These are phyloP conservation scores for Jackrogersella multiformis DNA, from an alignment of 495 filamentous ascomycete species.

Conservation along the genomic window DNA sequence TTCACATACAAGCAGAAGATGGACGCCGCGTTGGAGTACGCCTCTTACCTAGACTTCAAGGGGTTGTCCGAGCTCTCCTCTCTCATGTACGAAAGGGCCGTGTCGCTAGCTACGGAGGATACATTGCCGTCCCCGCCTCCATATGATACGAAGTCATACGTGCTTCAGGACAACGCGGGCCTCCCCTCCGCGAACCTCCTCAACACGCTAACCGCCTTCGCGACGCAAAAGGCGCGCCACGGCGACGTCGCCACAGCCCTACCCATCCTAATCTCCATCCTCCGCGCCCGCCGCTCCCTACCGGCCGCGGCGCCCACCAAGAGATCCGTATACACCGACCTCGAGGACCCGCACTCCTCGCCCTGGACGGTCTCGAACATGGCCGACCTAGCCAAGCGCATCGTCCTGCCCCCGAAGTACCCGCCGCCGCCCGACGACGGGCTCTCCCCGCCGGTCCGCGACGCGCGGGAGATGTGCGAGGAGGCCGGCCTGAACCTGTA, in stretches of 20 bases:
- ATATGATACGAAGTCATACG: conserved; percentile 67
- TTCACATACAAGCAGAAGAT: conserved; percentile 78
- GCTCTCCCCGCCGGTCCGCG: conserved; percentile 68
- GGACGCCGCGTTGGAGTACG: conserved; percentile 81
- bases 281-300: conserved; percentile 71
- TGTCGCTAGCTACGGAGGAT: conserved; percentile 70
- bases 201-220: conserved; percentile 76
- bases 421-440: conserved; percentile 73
- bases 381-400: conserved; percentile 53
- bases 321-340: conserved; percentile 8
- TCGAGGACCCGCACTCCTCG: conserved; percentile 30
- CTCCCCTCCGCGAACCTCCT: conserved; percentile 76
- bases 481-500: conserved; percentile 87
- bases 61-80: conserved; percentile 63
- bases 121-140: conserved; percentile 54
- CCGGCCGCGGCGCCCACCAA: too few species aligned
- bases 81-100: conserved; percentile 74
- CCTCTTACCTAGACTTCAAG: conserved; percentile 84
- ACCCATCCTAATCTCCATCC: conserved; percentile 84
- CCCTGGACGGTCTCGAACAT: conserved; percentile 52
- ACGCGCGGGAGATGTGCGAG: conserved; percentile 72
- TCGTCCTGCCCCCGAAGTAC: conserved; percentile 65
- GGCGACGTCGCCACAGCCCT: conserved; percentile 71
- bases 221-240: conserved; percentile 75
- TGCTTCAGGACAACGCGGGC: conserved; percentile 63